Conservation (phyloP, 495 filamentous ascomycete species). For the Lasiosphaeriaceae sp. region DNA sequence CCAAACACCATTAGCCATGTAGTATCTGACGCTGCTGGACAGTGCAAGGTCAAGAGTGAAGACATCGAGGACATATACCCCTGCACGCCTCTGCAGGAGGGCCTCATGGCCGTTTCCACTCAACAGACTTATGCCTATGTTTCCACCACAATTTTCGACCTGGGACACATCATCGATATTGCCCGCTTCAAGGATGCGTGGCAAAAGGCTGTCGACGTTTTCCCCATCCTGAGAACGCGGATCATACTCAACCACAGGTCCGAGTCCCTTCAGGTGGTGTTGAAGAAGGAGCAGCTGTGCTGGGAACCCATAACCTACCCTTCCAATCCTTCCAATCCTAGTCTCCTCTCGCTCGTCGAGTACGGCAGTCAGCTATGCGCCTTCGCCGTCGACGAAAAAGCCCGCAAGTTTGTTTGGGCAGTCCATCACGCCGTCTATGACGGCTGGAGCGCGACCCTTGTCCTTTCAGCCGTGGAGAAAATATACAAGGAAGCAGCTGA, state of each 20-base stretch:
- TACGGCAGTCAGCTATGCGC: conserved; percentile 14
- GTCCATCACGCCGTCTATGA: conserved; percentile 64
- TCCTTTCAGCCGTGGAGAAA: conserved; percentile 16
- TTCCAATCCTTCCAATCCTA: conserved; percentile 4
- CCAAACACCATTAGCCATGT: too few relatives aligned
- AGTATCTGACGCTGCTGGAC: too few relatives aligned
- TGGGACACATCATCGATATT: too few relatives aligned
- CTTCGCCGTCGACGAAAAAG: conserved; percentile 8
- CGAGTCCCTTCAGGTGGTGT: conserved; percentile 22
- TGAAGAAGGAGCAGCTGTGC: too few relatives aligned
- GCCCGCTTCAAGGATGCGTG: neutral
- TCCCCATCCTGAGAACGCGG: conserved; percentile 14
- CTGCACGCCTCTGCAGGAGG: too few relatives aligned
- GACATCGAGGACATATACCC: too few relatives aligned
- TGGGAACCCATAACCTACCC: too few relatives aligned
- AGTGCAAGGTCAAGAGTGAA: too few relatives aligned
- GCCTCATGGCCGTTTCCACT: too few relatives aligned
- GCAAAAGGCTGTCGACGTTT: neutral
- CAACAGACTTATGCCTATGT: too few relatives aligned
- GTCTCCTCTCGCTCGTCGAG: conserved; percentile 15
- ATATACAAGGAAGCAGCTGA: too few relatives aligned
- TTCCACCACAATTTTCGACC: too few relatives aligned
- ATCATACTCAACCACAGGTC: conserved; percentile 15
- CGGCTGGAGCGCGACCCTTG: conserved; percentile 52
- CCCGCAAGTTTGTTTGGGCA: conserved; percentile 33